Evolutionary conservation across 768 basidiomycete species (phyloP).

Genomic region (Exsudoporus frostii): DNA sequence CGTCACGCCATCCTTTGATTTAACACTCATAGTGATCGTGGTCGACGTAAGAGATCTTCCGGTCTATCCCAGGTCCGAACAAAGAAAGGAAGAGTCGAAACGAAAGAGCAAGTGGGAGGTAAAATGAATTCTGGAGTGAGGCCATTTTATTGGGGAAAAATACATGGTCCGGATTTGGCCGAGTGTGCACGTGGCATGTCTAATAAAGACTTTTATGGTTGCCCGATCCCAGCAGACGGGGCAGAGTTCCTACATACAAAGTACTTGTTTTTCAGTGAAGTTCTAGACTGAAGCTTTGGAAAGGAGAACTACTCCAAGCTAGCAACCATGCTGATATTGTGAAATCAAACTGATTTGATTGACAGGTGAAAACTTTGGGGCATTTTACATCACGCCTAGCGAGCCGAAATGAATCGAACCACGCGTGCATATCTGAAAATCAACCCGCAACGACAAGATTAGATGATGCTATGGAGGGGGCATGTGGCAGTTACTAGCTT

Average conservation of each 20-base stretch:
- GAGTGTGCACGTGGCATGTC: constrained; percentile 24
- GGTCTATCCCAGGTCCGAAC: constrained; percentile 6
- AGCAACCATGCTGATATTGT: not conserved
- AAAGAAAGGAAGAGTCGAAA: not conserved
- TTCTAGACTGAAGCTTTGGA: not conserved
- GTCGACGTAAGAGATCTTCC: constrained; percentile 1
- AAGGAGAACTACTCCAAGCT: not conserved
- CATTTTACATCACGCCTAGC: not conserved
- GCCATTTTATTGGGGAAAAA: constrained; percentile 30
- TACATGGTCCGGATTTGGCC: constrained; percentile 19
- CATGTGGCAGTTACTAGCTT: not conserved
- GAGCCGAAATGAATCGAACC: not conserved
- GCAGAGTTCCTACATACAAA: not conserved
- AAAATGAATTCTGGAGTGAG: not conserved
- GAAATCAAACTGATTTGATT: not conserved
- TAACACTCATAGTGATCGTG: constrained; percentile 21
- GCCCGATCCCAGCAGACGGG: not conserved
- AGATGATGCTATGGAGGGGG: not conserved
- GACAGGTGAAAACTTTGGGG: constrained; percentile 2
- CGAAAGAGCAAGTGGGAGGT: not conserved
- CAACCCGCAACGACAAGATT: not conserved
- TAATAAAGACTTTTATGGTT: not conserved
- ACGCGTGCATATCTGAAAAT: not conserved
- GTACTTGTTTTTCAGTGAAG: not conserved
- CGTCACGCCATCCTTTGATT: constrained; percentile 17